Percentiles rank a stretch among this genome's conserved stretches.
Conservation (phyloP, 345 rosid genomes). For the Sisymbrium irio region DNA sequence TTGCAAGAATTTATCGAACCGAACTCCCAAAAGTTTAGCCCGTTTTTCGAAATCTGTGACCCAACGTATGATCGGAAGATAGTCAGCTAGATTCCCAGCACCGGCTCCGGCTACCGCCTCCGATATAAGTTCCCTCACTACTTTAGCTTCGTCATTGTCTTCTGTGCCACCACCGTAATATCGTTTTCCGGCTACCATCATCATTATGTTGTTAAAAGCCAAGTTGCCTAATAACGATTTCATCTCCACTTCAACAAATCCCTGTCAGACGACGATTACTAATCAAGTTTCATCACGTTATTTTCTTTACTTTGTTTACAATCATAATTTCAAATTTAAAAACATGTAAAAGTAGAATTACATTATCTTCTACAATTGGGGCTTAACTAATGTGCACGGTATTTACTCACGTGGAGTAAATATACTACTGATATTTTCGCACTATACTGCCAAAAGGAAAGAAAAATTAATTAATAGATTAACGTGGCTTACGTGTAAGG, state of each 20-base stretch:
- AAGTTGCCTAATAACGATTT: conserved; percentile 36
- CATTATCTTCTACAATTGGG: too few species aligned
- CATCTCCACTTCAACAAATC: conserved; percentile 40
- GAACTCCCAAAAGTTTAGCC: conserved; percentile 12
- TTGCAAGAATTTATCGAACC: conserved; percentile 45
- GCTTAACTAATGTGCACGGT: too few species aligned
- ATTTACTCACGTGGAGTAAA: too few species aligned
- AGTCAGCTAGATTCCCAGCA: conserved; percentile 42
- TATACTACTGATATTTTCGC: too few species aligned
- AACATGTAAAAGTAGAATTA: too few species aligned
- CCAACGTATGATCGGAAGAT: conserved; percentile 45
- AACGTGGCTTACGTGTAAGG: conserved; percentile 14
- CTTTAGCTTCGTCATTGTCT: conserved; percentile 35
- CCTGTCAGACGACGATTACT: conserved; percentile 1
- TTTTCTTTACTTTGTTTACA: too few species aligned
- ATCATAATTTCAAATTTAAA: too few species aligned
- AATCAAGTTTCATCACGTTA: not conserved
- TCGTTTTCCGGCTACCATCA: conserved; percentile 46
- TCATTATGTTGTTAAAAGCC: conserved; percentile 40
- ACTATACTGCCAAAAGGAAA: too few species aligned
- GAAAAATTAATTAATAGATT: not conserved
- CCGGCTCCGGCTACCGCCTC: conserved; percentile 33
- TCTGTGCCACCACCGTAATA: conserved; percentile 43
- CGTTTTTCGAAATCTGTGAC: conserved; percentile 33
- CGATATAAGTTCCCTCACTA: conserved; percentile 37